Evolutionary conservation across 169 alveolate genomes (phyloP), one percentile per base, ranked within the genome.

Genomic region (Eimeria maxima): DNA sequence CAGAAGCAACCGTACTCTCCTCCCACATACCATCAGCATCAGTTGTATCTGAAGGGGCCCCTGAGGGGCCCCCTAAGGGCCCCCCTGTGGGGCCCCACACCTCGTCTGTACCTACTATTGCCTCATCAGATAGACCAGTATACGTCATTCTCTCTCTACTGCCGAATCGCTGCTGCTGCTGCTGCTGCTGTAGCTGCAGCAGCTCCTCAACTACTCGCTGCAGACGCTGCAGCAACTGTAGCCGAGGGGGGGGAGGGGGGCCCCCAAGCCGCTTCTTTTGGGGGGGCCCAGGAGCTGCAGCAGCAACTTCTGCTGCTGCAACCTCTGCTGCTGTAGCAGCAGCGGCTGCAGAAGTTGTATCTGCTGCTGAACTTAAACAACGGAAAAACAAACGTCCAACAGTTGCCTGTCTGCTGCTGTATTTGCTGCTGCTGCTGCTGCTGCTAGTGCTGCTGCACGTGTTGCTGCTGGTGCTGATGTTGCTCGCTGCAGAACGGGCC

Each of bases 131-230:
- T 10, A 22, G 29, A 7, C 27, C 27, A 67, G 38, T 6, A 5
- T 67, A 14, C 6, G 76, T 14, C 22, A 13, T 6, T 65, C 33
- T 20, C 13, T 22, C n/a, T 65, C 42, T 14, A 65, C 42, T 27
- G 33, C 76, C 13, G 13, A 29, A 10, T 10, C 76, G 20, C 45
- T 27, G 44, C 87, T 45, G 87, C 87, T 45, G 44, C 87, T 42
- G 53, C 87, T 47, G 44, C 87, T 38, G 87, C 55, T 76, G 87
- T 63, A 22, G 65, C n/a, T 33, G 87, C 87, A 76, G 47, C 87
- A 42, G 87, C 87, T 42, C 10, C 63, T 27, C 42, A 7, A 76
- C 87, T 0, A 76, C 6, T 10, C 60, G 33, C 87, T 42, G 57
- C 65, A 76, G 53, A n/a, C 87, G 87, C 2, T 33, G 87, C 60